Evolutionary conservation across 352 stramenopile genomes (phyloP).

Genomic region (Phytophthora meadii): DNA sequence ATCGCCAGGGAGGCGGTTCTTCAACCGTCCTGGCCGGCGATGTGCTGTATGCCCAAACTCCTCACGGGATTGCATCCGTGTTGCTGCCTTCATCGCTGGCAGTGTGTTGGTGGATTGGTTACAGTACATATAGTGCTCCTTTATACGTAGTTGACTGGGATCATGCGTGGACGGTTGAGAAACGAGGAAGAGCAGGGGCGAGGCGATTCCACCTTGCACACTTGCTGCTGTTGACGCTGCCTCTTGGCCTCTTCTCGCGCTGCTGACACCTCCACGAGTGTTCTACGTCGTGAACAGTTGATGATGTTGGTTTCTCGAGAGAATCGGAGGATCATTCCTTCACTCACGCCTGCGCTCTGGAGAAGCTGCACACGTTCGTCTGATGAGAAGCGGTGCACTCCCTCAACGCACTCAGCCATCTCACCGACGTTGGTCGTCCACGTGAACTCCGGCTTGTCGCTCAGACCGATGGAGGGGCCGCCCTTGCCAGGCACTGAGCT

Average conservation of each 20-base stretch:
- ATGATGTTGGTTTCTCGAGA: constrained; percentile 73
- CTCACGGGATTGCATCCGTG: no score
- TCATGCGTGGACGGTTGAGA: constrained; percentile 48
- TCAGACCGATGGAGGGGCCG: constrained; percentile 59
- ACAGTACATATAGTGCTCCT: neutral
- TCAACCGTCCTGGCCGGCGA: no score
- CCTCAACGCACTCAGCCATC: constrained; percentile 68
- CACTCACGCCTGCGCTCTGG: constrained; percentile 54
- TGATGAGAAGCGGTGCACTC: constrained; percentile 60
- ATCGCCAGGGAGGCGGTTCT: no score
- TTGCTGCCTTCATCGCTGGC: neutral
- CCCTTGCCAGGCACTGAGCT: constrained; percentile 52
- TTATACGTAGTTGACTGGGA: constrained; percentile 60
- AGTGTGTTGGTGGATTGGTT: constrained; percentile 8
- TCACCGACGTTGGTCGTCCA: constrained; percentile 69
- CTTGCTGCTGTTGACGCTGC: constrained; percentile 18
- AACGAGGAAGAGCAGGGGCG: constrained; percentile 41
- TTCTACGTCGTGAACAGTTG: constrained; percentile 57
- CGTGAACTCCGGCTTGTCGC: constrained; percentile 59
- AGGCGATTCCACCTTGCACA: constrained; percentile 30
- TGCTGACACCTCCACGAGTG: constrained; percentile 51
- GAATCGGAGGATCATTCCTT: constrained; percentile 75
- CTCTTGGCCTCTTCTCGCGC: constrained; percentile 45
- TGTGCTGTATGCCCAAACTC: no score
- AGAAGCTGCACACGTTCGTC: constrained; percentile 62